These are phyloP conservation scores for Lachancea nothofagi DNA, from an alignment of 805 yeast genomes.

Conservation along the genomic window DNA sequence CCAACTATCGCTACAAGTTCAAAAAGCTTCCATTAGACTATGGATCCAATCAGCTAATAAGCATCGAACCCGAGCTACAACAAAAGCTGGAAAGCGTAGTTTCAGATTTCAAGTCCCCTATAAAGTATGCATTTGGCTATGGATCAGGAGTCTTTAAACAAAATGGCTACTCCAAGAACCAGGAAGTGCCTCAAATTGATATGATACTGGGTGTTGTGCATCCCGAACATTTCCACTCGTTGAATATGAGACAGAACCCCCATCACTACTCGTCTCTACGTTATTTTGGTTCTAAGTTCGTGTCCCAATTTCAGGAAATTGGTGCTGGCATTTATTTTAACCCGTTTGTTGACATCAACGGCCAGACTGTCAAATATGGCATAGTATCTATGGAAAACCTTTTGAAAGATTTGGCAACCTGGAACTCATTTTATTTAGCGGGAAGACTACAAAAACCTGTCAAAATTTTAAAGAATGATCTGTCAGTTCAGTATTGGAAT, in stretches of 20 bases:
- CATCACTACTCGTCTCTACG: conserved; percentile 71
- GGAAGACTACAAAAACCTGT: conserved; percentile 96
- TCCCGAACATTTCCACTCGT: conserved; percentile 69
- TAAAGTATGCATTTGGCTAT: conserved; percentile 81
- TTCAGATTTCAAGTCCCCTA: conserved; percentile 61
- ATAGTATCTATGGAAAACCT: conserved; percentile 61
- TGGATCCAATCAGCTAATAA: conserved; percentile 53
- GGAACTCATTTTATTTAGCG: conserved; percentile 83
- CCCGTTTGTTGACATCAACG: conserved; percentile 69
- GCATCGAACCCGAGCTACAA: conserved; percentile 40
- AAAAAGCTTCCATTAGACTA: conserved; percentile 50
- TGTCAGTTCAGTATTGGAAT: conserved; percentile 58
- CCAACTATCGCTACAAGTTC: conserved; percentile 27
- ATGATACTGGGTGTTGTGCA: conserved; percentile 75
- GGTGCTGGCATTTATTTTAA: conserved; percentile 95
- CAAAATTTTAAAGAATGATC: conserved; percentile 60
- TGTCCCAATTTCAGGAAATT: conserved; percentile 53
- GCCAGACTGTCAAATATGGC: conserved; percentile 74
- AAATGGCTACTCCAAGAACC: conserved; percentile 39
- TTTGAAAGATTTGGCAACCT: conserved; percentile 65
- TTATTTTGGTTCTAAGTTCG: conserved; percentile 51
- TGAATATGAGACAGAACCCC: conserved; percentile 61
- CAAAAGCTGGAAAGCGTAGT: conserved; percentile 44
- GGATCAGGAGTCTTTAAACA: conserved; percentile 93
- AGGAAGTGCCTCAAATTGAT: conserved; percentile 68